phyloP scores from a whole-genome alignment of 2,329 filamentous ascomycete species.

The Endoconidiophora polonica region DNA sequence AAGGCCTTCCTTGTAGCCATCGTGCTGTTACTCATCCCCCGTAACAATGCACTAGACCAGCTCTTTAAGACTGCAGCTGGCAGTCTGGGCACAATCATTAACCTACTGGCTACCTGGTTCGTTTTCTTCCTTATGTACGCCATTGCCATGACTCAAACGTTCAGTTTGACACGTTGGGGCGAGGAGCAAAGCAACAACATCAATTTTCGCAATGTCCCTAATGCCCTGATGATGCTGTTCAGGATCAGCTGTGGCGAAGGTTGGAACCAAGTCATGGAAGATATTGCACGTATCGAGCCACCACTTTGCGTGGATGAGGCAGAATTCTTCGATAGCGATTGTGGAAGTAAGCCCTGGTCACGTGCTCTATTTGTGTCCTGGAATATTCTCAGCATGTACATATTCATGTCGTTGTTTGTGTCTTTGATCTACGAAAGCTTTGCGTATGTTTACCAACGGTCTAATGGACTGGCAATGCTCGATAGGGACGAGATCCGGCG shows the following conservation, averaged over 20 bases:
- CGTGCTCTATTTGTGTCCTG: constrained; percentile 80
- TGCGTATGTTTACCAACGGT: constrained; percentile 95
- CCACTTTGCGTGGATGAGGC: constrained; percentile 61
- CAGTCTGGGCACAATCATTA: constrained; percentile 77
- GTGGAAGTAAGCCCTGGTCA: constrained; percentile 80
- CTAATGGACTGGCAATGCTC: constrained; percentile 77
- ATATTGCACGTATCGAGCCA: constrained; percentile 64
- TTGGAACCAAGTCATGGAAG: constrained; percentile 95
- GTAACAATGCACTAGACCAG: constrained; percentile 93
- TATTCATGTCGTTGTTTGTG: constrained; percentile 95
- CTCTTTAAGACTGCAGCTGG: constrained; percentile 97
- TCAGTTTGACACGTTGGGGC: constrained; percentile 84
- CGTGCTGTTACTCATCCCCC: constrained; percentile 75
- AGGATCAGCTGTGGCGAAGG: constrained; percentile 86
- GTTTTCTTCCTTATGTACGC: constrained; percentile 93
- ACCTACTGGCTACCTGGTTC: constrained; percentile 90
- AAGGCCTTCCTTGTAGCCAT: constrained; percentile 90
- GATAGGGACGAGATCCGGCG: constrained; percentile 86
- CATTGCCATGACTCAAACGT: constrained; percentile 89
- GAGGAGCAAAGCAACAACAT: constrained; percentile 55
- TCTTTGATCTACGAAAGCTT: constrained; percentile 99
- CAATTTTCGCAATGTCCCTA: constrained; percentile 88
- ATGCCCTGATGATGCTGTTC: constrained; percentile 84
- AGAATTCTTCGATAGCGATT: constrained; percentile 76
- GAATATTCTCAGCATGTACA: constrained; percentile 99